Percentiles rank a stretch among this genome's conserved stretches.
Conservation (phyloP, 208 protist genomes). For the Acanthamoeba triangularis region DNA sequence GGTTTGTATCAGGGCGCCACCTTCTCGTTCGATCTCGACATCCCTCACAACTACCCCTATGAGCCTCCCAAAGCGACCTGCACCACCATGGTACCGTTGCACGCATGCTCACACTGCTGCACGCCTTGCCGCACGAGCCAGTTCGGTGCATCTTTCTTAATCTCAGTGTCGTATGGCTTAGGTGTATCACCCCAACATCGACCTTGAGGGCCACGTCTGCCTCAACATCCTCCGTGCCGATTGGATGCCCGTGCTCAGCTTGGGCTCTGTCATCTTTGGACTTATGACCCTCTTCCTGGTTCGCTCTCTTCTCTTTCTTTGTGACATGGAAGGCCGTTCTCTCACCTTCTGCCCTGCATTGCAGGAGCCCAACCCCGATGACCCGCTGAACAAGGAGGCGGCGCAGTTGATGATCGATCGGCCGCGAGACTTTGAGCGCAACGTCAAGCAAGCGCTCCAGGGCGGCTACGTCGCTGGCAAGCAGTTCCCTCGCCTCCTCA, state of each 20-base stretch:
- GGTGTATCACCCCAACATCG: constrained; percentile 93
- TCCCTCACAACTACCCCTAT: constrained; percentile 88
- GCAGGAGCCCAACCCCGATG: constrained; percentile 92
- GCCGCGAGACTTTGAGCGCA: constrained; percentile 85
- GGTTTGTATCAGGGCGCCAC: constrained; percentile 85
- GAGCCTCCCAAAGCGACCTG: constrained; percentile 89
- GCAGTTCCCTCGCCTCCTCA: constrained; percentile 85
- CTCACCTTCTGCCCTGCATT: neutral
- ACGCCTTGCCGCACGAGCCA: neutral
- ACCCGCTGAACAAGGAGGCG: constrained; percentile 93
- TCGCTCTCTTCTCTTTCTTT: neutral
- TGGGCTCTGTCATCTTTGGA: constrained; percentile 91
- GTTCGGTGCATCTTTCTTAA: too few species aligned
- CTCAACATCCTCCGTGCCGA: constrained; percentile 93
- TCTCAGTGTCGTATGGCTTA: neutral
- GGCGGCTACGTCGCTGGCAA: constrained; percentile 84
- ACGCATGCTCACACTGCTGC: neutral
- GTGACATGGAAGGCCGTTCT: neutral
- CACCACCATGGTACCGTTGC: constrained; percentile 75
- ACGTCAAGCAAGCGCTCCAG: constrained; percentile 86
- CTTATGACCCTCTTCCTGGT: constrained; percentile 90
- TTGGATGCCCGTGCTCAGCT: constrained; percentile 93
- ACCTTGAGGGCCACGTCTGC: constrained; percentile 92
- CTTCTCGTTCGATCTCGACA: constrained; percentile 87
- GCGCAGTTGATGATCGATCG: constrained; percentile 89